Evolutionary conservation across 78 protist species (phyloP).

Genomic region (Dictyostelium capitatum): DNA sequence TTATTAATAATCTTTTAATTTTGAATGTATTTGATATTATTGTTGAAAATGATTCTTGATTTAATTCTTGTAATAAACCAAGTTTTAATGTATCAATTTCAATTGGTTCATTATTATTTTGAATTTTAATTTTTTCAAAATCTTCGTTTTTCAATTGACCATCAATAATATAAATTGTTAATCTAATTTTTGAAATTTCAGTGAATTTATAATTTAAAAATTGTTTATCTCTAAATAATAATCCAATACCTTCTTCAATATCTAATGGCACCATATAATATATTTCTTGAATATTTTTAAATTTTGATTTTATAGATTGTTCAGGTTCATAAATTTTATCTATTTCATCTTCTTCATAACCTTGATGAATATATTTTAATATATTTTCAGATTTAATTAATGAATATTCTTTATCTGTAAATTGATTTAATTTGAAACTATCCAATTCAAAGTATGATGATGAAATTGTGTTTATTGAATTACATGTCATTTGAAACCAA

Average conservation of each 20-base stretch:
- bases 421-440: neutral
- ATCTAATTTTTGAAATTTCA: neutral
- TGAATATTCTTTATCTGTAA: neutral
- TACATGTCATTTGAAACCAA: neutral
- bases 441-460: neutral
- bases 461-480: neutral
- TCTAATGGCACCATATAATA: neutral
- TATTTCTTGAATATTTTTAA: neutral
- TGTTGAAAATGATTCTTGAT: neutral
- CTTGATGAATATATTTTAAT: neutral
- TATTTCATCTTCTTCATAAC: neutral
- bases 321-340: neutral
- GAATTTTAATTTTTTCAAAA: neutral
- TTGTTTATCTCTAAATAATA: neutral
- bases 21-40: neutral
- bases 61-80: neutral
- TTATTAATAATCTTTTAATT: neutral
- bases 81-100: neutral
- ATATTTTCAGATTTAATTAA: neutral
- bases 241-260: neutral
- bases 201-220: neutral
- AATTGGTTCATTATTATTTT: neutral
- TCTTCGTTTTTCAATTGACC: neutral
- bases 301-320: neutral
- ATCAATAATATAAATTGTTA: neutral